Percentiles rank a stretch among this genome's conserved stretches.
Conservation (phyloP, 495 filamentous ascomycete species). For the Penicillium daleae region DNA sequence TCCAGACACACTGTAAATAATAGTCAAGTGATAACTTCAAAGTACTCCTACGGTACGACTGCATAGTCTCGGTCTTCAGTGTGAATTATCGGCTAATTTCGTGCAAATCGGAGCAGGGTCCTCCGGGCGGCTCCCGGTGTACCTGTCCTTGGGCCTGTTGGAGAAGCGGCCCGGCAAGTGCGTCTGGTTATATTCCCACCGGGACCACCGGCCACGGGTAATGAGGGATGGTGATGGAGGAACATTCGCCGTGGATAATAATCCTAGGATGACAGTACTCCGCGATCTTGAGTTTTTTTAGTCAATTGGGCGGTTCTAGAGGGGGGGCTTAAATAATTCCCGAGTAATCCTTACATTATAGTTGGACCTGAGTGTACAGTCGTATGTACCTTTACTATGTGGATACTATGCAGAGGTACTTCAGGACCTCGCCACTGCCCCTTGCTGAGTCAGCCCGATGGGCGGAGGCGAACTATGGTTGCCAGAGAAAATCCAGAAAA, state of each 20-base stretch:
- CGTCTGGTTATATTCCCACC: slow-evolving; percentile 3
- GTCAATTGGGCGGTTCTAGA: slow-evolving; percentile 1
- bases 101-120: slow-evolving; percentile 36
- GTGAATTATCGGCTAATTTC: slow-evolving; percentile 29
- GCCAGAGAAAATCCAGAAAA: not conserved
- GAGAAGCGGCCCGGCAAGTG: not conserved
- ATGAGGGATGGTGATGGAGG: not conserved
- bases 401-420: not conserved
- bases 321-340: not conserved
- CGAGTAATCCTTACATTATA: not conserved
- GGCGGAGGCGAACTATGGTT: not conserved
- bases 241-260: not conserved
- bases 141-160: too few relatives aligned
- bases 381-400: not conserved
- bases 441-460: slow-evolving; percentile 22
- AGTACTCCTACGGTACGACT: too few relatives aligned
- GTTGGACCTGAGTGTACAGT: too few relatives aligned
- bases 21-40: not conserved
- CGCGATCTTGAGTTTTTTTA: not conserved
- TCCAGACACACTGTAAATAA: not conserved
- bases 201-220: not conserved
- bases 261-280: slow-evolving; percentile 6
- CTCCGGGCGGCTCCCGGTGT: slow-evolving; percentile 40
- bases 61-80: not conserved
- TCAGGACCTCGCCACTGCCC: not conserved